Evolutionary conservation across 2,329 filamentous ascomycete genomes (phyloP), one percentile per base, ranked within the genome.

Genomic region (Pseudocercospora macadamiae): DNA sequence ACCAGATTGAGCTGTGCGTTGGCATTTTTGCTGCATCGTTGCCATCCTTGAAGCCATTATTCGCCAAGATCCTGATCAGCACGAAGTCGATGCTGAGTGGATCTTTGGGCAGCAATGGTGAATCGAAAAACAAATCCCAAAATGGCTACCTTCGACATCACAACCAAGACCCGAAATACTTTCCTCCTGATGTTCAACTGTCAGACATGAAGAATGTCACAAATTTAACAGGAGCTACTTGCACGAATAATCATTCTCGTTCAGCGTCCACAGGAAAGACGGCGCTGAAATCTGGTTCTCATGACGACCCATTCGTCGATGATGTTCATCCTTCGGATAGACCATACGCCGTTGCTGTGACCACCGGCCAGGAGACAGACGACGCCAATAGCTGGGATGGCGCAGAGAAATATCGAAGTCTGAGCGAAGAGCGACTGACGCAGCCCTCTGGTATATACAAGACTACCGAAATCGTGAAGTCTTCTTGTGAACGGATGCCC

Each of bases 1-100:
- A 76, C 61, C 75, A 72, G 59, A 73, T 80, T 51, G 77, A 81
- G 59, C 71, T 80, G 23, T 75, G 75, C 45, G 66, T 79, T 5
- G 78, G 77, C 2, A 77, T 79, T 44, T 68, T 79, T 1, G 77
- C 78, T 1, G 76, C 76, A 4, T 78, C 73, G 0, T 65, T 80
- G 0, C 77, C 77, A 0, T 75, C 78, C 12, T 71, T 82, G 23
- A 61, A 65, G 42, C 66, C 66, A 3, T 53, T 68, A 6, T 64
- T 67, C 23, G 53, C 54, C 9, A 51, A 57, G 39, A 55, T 66
- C 16, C 23, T 66, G 10, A 55, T 55, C 9, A 61, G 34, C 14
- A 64, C 64, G 21, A 66, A 57, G 37, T 36, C 49, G 7, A 51
- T 47, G 12, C 23, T 64, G 16, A 61, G 44, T 23, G 42, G 52